Conservation (phyloP, 2,329 filamentous ascomycete genomes). For the Catunica adiposa region DNA sequence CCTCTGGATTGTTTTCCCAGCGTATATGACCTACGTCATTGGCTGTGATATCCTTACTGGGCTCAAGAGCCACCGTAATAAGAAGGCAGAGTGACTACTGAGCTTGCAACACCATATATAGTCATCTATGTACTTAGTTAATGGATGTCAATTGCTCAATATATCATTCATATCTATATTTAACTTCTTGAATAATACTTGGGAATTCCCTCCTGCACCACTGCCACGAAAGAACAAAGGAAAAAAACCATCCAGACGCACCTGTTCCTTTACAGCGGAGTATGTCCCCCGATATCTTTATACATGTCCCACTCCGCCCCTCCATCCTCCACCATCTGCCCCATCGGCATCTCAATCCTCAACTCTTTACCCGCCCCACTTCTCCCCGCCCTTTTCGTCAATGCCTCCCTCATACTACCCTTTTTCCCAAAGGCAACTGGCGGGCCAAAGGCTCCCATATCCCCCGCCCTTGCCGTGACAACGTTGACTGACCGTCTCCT, state of each 20-base stretch:
- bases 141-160: too few relatives aligned
- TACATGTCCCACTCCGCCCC: slow-evolving; percentile 31
- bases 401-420: background rate
- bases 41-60: slow-evolving; percentile 33
- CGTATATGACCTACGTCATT: slow-evolving; percentile 34
- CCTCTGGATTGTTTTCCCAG: slow-evolving; percentile 36
- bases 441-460: background rate
- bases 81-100: too few relatives aligned
- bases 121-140: too few relatives aligned
- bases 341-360: slow-evolving; percentile 1
- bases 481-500: background rate
- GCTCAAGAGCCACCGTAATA: slow-evolving; percentile 18
- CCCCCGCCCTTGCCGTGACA: background rate
- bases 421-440: background rate
- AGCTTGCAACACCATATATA: too few relatives aligned
- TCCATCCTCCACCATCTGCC: slow-evolving; percentile 16
- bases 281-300: slow-evolving; percentile 27
- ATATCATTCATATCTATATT: too few relatives aligned
- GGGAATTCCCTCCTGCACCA: background rate
- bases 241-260: background rate
- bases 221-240: background rate
- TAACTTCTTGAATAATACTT: too few relatives aligned
- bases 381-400: slow-evolving; percentile 1
- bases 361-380: slow-evolving; percentile 5
- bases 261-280: background rate